These are phyloP conservation scores for Candida takata DNA, from an alignment of 805 yeast genomes.

Conservation along the genomic window DNA sequence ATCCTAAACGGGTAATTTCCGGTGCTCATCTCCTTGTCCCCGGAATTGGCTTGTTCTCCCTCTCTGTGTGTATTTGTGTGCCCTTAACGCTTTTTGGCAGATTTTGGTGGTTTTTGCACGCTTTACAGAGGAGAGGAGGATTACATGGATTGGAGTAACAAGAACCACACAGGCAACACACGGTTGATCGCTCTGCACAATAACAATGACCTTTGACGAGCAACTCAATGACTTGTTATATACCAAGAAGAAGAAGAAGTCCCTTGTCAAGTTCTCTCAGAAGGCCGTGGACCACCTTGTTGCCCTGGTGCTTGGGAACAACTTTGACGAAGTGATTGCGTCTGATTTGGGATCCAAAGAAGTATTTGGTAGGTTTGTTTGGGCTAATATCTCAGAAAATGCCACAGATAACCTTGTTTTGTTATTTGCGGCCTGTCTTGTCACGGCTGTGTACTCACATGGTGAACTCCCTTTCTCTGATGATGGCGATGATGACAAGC, in stretches of 20 bases:
- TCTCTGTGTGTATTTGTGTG: background rate
- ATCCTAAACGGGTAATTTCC: conserved; percentile 2
- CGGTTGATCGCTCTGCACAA: background rate
- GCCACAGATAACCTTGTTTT: conserved; percentile 9
- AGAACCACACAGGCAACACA: too few relatives aligned
- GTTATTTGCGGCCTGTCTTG: conserved; percentile 1
- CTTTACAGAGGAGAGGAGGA: background rate
- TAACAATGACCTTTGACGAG: background rate
- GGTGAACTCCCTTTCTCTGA: conserved; percentile 1
- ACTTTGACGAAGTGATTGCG: conserved; percentile 1
- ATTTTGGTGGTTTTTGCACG: background rate
- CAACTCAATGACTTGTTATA: background rate
- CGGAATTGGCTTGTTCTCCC: too few relatives aligned
- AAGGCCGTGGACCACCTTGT: conserved; percentile 3
- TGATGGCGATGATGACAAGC: conserved; percentile 2
- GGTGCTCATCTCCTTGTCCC: too few relatives aligned
- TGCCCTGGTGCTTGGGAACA: background rate
- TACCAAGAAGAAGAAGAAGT: conserved; percentile 1
- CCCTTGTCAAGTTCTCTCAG: conserved; percentile 4
- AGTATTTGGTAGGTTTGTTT: background rate
- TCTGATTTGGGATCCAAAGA: background rate
- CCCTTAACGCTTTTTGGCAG: too few relatives aligned
- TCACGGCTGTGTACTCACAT: background rate
- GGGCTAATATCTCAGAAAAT: conserved; percentile 2
- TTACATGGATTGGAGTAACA: too few relatives aligned